Conservation (phyloP, 176 grass and related monocot genomes). For the Cenchrus fungigraminus region DNA sequence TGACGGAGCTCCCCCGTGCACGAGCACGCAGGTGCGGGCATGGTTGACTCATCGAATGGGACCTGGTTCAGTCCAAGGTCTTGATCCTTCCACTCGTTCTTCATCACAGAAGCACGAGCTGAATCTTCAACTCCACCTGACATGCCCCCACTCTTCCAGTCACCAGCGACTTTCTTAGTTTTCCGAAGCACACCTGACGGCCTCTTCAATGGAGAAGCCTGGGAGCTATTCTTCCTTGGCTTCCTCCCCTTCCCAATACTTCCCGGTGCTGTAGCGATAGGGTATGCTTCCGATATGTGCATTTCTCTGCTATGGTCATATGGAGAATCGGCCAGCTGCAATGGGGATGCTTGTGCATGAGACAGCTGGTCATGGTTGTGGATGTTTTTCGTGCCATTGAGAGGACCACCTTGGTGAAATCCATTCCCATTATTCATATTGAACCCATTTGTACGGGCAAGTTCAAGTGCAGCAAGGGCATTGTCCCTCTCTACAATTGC, state of each 20-base stretch:
- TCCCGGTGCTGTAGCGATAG: constrained; percentile 54
- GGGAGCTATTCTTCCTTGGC: constrained; percentile 61
- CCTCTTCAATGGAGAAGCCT: constrained; percentile 62
- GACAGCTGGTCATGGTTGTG: constrained; percentile 62
- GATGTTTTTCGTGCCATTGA: constrained; percentile 48
- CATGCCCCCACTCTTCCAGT: constrained; percentile 48
- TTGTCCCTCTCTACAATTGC: constrained; percentile 85
- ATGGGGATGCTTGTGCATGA: constrained; percentile 62
- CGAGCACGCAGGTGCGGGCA: constrained; percentile 75
- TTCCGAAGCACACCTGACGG: constrained; percentile 61
- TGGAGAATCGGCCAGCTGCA: constrained; percentile 78
- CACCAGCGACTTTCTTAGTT: constrained; percentile 57
- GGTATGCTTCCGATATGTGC: constrained; percentile 83
- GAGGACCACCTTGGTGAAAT: constrained; percentile 52
- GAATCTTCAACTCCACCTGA: constrained; percentile 39
- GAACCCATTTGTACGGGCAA: constrained; percentile 58
- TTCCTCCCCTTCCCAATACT: constrained; percentile 63
- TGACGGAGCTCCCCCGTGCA: constrained; percentile 70
- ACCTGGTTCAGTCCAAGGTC: constrained; percentile 83
- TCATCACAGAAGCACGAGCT: constrained; percentile 45
- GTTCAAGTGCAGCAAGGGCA: constrained; percentile 71
- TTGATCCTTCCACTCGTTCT: constrained; percentile 79
- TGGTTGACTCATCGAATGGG: constrained; percentile 71
- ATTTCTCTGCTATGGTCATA: constrained; percentile 80
- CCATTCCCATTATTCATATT: constrained; percentile 51